Base-by-base conservation (phyloP, 768 basidiomycete species). In the Panaeolus cyanescens region DNA sequence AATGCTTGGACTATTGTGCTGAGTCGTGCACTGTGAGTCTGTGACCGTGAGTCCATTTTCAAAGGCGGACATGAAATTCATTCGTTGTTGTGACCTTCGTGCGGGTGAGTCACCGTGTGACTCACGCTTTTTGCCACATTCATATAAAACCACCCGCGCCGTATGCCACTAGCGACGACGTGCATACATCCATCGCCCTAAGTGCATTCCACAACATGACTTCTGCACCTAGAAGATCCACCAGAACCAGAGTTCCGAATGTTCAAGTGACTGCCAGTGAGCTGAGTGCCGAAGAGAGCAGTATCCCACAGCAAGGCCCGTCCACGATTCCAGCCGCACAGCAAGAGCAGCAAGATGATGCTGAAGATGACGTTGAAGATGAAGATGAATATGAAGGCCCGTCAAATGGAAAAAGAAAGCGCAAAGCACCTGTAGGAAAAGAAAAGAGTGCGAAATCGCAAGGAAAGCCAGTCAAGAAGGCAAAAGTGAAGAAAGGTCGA, bases 401-500 rank as follows among this genome's bases (percentile, higher is more conserved):
- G 25, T 28, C 12, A 50, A n/a, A 7, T 28, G 45, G 45, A 10
- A 50, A 50, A 15, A 50, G 45, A 50, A 50, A 28, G 25, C 45
- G 45, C 22, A 50, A 50, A 13, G 45, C 22, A 50, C 3, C 25
- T 12, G 45, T 28, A 50, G 45, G 30, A 8, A 50, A 25, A 28
- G 25, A 3, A 4, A 50, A 50, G 25, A 8, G 19, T 28, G 22
- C 13, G 7, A 50, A 50, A 13, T 10, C 45, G 3, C 19, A 42
- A 20, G 19, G 19, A 10, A 28, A 25, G 15, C 10, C 25, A 9
- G 45, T 28, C 30, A 50, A 50, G 25, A 50, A 50, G 25, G 2
- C 17, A 17, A 40, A 40, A 20, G 7, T 40, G n/a, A 22, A 28
- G 4, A 50, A 71, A 33, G 70, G 58, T 32, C 66, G 68, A 25